Percentiles rank a stretch among this genome's conserved stretches.
These are phyloP conservation scores for Schizonepeta tenuifolia DNA, from an alignment of 257 asterid species.

Conservation along the genomic window DNA sequence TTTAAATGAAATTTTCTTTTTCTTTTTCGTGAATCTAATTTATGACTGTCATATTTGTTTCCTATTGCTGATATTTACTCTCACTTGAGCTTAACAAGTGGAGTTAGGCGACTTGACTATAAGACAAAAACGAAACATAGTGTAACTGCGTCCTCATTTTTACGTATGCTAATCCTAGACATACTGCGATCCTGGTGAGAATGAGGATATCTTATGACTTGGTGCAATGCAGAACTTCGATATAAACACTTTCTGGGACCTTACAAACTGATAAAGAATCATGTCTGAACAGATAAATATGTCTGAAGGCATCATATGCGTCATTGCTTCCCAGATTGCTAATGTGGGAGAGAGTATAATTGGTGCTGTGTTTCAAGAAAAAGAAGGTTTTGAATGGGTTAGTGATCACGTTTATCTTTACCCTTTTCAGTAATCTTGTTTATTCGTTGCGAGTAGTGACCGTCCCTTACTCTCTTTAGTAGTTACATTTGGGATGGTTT, in stretches of 20 bases:
- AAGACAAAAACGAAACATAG: neutral
- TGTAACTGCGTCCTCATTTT: too few relatives aligned
- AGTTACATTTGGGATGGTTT: neutral
- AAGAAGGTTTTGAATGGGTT: slow-evolving; percentile 58
- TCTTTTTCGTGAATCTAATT: neutral
- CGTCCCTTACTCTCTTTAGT: neutral
- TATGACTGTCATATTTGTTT: neutral
- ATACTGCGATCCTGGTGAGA: neutral
- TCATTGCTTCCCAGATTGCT: slow-evolving; percentile 90
- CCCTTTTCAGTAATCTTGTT: neutral
- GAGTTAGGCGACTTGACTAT: neutral
- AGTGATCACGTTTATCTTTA: slow-evolving; percentile 21
- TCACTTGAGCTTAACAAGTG: neutral
- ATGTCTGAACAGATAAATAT: slow-evolving; percentile 52
- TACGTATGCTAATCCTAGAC: neutral
- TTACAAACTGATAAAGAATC: slow-evolving; percentile 16
- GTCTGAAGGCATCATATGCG: slow-evolving; percentile 65
- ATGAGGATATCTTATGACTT: neutral
- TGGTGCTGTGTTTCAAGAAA: slow-evolving; percentile 72
- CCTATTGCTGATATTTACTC: neutral
- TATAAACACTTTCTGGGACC: too few relatives aligned
- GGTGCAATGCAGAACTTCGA: neutral
- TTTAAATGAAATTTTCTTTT: neutral
- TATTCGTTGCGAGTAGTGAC: neutral
- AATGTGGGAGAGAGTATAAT: slow-evolving; percentile 91